Base-by-base conservation (phyloP, 2,329 filamentous ascomycete genomes). In the Thelonectria blattea region DNA sequence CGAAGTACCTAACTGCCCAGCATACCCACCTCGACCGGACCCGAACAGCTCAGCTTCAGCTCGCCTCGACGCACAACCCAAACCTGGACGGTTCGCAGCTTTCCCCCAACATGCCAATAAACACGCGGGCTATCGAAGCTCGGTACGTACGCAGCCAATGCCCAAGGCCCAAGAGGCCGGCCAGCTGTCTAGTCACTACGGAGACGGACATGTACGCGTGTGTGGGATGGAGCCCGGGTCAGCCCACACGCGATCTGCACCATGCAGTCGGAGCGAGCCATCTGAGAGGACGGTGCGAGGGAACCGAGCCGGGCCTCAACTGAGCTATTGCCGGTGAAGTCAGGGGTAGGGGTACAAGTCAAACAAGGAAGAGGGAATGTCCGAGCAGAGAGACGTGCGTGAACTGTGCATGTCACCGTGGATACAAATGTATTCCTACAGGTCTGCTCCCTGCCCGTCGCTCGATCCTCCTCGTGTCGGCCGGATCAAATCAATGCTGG, bases 191-290 rank as follows among this genome's bases (percentile, higher is more conserved):
- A 41, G 37, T 15, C 41, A 20, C n/a, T 18, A 43, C 41, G 18
- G 43, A 10, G 30, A 9, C 46, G 27, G n/a, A 27, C 17, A 7
- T 20, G n/a, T 17, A 39, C 37, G 50, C 24, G 39, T 18, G 17
- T 27, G 34, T 24, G 22, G 22, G 24, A 11, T 22, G 22, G 11
- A 7, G 10, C 32, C 14, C 41, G n/a, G n/a, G 37, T 52, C 9
- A 30, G 50, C 22, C 22, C 50, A 52, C 34, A 6, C n/a, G 27
- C n/a, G 42, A 58, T 58, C 56, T 58, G 43, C 49, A 24, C 34
- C 17, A 27, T 45, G 49, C 27, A n/a, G 45, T 58, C 55, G 41
- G 32, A 43, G 51, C 56, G 52, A n/a, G 24, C 27, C n/a, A 27
- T 34, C 34, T 45, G 39, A 53, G 27, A 46, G 41, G 51, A 20